A percentile compares a stretch with the other conserved stretches of the same genome.
Evolutionary conservation across 306 rosid species (phyloP).

Genomic region (Urtica urens): DNA sequence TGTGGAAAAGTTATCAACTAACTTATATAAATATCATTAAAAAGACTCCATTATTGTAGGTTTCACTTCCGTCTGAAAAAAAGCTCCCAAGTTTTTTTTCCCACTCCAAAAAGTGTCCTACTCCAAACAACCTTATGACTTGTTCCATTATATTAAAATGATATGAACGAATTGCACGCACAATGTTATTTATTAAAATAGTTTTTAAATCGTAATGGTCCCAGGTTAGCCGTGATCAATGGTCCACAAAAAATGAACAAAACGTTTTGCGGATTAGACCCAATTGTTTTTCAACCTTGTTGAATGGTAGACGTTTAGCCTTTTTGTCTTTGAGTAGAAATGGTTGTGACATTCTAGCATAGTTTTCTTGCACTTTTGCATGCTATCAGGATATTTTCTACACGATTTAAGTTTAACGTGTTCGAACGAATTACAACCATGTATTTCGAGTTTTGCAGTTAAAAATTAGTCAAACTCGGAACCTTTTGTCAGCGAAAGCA

Average conservation of each 20-base stretch:
- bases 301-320: background rate
- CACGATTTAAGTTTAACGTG: too few relatives aligned
- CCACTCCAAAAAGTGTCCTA: conserved; percentile 3
- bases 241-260: background rate
- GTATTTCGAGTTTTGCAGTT: too few relatives aligned
- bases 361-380: too few relatives aligned
- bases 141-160: background rate
- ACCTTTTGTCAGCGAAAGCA: too few relatives aligned
- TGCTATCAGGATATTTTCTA: too few relatives aligned
- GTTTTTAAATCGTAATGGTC: conserved; percentile 1
- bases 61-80: background rate
- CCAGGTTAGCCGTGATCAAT: conserved; percentile 4
- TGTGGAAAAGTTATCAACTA: background rate
- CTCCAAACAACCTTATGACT: conserved; percentile 1
- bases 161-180: background rate
- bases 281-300: background rate
- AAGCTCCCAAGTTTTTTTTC: background rate
- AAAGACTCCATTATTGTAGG: background rate
- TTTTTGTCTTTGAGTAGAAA: too few relatives aligned
- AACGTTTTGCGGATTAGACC: too few relatives aligned
- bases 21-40: background rate
- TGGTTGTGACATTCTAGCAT: too few relatives aligned
- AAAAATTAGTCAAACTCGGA: too few relatives aligned
- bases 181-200: background rate
- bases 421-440: too few relatives aligned